Evolutionary conservation across 352 stramenopile genomes (phyloP), one percentile per base, ranked within the genome.

Genomic region (Globisporangium emineosum): DNA sequence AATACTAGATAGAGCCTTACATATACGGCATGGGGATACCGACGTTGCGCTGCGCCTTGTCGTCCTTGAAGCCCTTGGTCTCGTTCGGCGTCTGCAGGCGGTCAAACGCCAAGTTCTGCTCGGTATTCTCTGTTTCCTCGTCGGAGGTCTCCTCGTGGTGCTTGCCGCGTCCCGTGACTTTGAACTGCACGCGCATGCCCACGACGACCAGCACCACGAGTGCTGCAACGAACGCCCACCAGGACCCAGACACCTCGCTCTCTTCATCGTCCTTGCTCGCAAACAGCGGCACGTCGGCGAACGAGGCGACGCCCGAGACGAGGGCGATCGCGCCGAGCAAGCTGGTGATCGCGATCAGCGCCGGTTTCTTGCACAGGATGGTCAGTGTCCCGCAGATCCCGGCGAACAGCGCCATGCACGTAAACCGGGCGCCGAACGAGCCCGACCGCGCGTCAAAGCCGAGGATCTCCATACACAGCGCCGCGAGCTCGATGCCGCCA

Each of bases 131-230:
- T 59, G 71, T 2, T 58, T 79, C 33, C 49, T 78, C 2, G 59
- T 73, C 15, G 76, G 76, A 32, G 63, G 60, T 10, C 53, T 67
- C 15, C 62, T 79, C 19, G 25, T 73, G 12, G 56, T 66, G 4
- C 70, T 76, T 52, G 35, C 63, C 37, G 70, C 72, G 13, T 73
- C 75, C 54, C 65, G 72, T 21, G 75, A 76, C 62, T 52, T 79
- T 47, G 40, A 47, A 47, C 40, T 47, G 40, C 40, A 47, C 40
- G 17, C 17, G 40, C 40, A 47, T 47, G 40, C 40, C 40, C 40
- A 47, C 40, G 40, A 12, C 40, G 40, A 47, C n/a, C 2, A 47
- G 40, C 40, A 47, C 40, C 5, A 47, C 2, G 17, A 47, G 17
- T 5, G 17, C 17, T 8, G 40, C 7, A 6, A 47, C 40, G 40